Base-by-base conservation (phyloP, 257 asterid species). In the Echium plantagineum region DNA sequence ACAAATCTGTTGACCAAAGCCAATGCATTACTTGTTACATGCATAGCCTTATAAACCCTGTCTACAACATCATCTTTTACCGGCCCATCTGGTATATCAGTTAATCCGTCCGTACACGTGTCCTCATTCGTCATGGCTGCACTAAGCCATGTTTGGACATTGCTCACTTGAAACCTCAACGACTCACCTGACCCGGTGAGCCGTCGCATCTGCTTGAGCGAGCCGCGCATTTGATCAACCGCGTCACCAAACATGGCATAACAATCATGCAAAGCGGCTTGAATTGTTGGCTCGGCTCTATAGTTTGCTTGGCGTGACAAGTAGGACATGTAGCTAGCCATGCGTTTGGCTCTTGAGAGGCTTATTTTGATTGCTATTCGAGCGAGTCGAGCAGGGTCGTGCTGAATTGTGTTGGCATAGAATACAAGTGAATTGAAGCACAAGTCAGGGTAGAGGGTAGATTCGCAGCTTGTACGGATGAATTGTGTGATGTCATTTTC, bases 101-200 rank as follows among this genome's bases (percentile, higher is more conserved):
- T 78, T 51, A 90, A 87, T 21, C 98, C 95, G 24, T 90, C 98
- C 47, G 78, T 72, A 31, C 98, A 90, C 69, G 96, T 87, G 71
- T 90, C 96, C 77, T 87, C 96, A n/a, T 85, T 80, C 9, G 93
- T 90, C 74, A 87, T 54, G 6, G 98, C 96, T 0, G 98, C 95
- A 62, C 98, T 90, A 94, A 90, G 83, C 98, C 98, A 90, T 66
- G 97, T 90, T 87, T 85, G 96, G 55, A 90, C 90, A 47, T 90
- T 85, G 64, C 91, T 83, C 71, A 90, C 69, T 75, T 83, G 83
- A 68, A 83, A 85, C 81, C 80, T 73, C 71, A 87, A 71, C 76
- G 83, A 71, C 79, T 80, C 87, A 0, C 85, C 78, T 3, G 69
- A 32, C 6, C 75, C 84, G 0, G 56, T 48, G 3, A 87, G 85